Evolutionary conservation across 371 early-diverging fungal genomes (phyloP).

Genomic region (Dichotomocladium elegans): DNA sequence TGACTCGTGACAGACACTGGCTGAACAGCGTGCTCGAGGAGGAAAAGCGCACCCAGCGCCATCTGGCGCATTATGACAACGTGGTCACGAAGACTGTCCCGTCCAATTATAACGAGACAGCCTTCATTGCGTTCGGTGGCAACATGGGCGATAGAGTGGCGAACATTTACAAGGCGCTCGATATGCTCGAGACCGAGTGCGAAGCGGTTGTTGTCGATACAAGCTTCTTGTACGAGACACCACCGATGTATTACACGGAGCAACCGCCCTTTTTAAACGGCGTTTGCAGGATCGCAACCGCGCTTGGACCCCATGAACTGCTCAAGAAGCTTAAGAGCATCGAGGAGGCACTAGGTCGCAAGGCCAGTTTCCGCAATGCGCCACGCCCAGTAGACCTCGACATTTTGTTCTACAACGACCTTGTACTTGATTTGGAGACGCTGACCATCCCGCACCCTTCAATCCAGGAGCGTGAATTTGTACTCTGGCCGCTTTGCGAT

Average conservation of each 20-base stretch:
- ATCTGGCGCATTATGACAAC: slow-evolving; percentile 25
- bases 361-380: slow-evolving; percentile 72
- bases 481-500: slow-evolving; percentile 91
- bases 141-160: slow-evolving; percentile 84
- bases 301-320: slow-evolving; percentile 70
- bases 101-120: slow-evolving; percentile 37
- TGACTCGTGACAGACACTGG: slow-evolving; percentile 71
- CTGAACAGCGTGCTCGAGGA: slow-evolving; percentile 31
- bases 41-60: slow-evolving; percentile 24
- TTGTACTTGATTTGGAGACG: slow-evolving; percentile 62
- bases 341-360: slow-evolving; percentile 81
- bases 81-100: slow-evolving; percentile 25
- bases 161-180: slow-evolving; percentile 79
- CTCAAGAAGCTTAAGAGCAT: slow-evolving; percentile 79
- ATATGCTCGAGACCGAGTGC: slow-evolving; percentile 46
- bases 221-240: slow-evolving; percentile 94
- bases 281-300: slow-evolving; percentile 80
- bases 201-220: slow-evolving; percentile 77
- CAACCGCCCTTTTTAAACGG: slow-evolving; percentile 93
- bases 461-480: slow-evolving; percentile 93
- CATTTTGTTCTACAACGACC: slow-evolving; percentile 86
- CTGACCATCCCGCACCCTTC: slow-evolving; percentile 88
- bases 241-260: slow-evolving; percentile 93
- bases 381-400: slow-evolving; percentile 95
- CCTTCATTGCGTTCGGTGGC: slow-evolving; percentile 86